These are phyloP conservation scores for Penicillium crystallinum DNA, from an alignment of 495 filamentous ascomycete genomes.

Conservation along the genomic window DNA sequence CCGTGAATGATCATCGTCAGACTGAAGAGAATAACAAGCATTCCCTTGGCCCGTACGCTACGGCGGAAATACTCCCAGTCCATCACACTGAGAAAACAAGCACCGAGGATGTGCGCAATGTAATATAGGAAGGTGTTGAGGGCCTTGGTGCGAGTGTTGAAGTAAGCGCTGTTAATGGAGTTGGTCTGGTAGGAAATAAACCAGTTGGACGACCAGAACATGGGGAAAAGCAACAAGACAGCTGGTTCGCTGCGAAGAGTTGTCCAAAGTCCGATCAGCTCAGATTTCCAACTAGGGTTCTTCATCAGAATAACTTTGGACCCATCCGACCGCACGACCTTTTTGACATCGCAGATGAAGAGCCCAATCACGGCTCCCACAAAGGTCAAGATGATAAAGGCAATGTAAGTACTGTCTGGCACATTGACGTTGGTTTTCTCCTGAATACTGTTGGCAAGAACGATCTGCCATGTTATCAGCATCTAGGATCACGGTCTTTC, in stretches of 20 bases:
- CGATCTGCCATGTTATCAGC: slow-evolving; percentile 1
- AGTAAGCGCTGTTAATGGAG: slow-evolving; percentile 37
- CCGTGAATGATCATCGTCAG: slow-evolving; percentile 41
- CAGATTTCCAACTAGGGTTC: slow-evolving; percentile 59
- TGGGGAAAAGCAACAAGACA: slow-evolving; percentile 39
- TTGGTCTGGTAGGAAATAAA: slow-evolving; percentile 67
- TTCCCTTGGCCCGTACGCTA: slow-evolving; percentile 28
- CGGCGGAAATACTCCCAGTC: slow-evolving; percentile 32
- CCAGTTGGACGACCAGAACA: slow-evolving; percentile 60
- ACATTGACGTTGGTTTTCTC: slow-evolving; percentile 26
- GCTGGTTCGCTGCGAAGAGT: slow-evolving; percentile 30
- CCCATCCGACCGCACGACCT: slow-evolving; percentile 68
- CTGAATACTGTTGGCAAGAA: slow-evolving; percentile 40
- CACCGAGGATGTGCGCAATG: slow-evolving; percentile 44
- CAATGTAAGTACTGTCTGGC: slow-evolving; percentile 42
- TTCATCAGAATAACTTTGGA: slow-evolving; percentile 73
- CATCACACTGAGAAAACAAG: slow-evolving; percentile 32
- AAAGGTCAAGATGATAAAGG: slow-evolving; percentile 39
- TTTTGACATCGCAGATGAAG: slow-evolving; percentile 48
- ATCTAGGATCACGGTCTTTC: background rate
- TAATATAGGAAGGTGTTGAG: slow-evolving; percentile 44
- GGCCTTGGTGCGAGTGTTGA: slow-evolving; percentile 40
- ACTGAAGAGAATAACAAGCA: slow-evolving; percentile 30
- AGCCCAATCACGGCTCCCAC: slow-evolving; percentile 53
- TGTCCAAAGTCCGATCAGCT: slow-evolving; percentile 31